Evolutionary conservation across 2,329 filamentous ascomycete genomes (phyloP).

Genomic region (Zelopaecilomyces penicillatus): DNA sequence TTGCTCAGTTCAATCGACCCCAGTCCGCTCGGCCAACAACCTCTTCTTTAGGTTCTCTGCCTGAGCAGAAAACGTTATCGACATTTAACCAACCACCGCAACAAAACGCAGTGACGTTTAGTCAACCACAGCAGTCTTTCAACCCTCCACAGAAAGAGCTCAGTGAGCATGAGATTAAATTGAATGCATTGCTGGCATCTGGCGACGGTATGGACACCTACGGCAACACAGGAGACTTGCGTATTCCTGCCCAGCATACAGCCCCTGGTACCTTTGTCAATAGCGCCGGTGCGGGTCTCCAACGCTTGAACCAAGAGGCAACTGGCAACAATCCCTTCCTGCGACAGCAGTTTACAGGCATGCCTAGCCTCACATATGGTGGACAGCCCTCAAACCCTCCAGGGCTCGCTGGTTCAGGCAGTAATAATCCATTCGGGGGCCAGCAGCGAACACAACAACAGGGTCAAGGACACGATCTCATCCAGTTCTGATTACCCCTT

Average conservation of each 20-base stretch:
- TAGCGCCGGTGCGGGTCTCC: slow-evolving; percentile 75
- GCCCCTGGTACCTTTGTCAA: slow-evolving; percentile 96
- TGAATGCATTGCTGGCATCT: slow-evolving; percentile 77
- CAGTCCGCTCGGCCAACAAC: slow-evolving; percentile 48
- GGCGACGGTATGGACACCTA: slow-evolving; percentile 96
- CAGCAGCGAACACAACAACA: slow-evolving; percentile 41
- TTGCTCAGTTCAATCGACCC: slow-evolving; percentile 65
- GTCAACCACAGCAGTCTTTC: slow-evolving; percentile 34
- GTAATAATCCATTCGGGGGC: slow-evolving; percentile 51
- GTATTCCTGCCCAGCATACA: slow-evolving; percentile 93
- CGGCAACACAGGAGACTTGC: slow-evolving; percentile 91
- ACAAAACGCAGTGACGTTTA: slow-evolving; percentile 40
- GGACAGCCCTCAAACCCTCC: slow-evolving; percentile 45
- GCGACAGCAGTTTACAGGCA: slow-evolving; percentile 72
- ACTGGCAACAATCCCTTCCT: slow-evolving; percentile 88
- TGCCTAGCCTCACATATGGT: slow-evolving; percentile 52
- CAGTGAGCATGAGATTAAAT: slow-evolving; percentile 59
- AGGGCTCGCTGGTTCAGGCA: slow-evolving; percentile 44
- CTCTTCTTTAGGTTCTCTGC: slow-evolving; percentile 65
- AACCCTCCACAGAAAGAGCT: slow-evolving; percentile 43
- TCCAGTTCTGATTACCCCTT: slow-evolving; percentile 45
- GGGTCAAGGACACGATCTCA: slow-evolving; percentile 48
- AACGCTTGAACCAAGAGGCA: slow-evolving; percentile 59
- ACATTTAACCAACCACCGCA: slow-evolving; percentile 43
- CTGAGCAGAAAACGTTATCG: slow-evolving; percentile 73